Base-by-base conservation (phyloP, 2,329 filamentous ascomycete genomes). In the Phaeosphaeria sp. region DNA sequence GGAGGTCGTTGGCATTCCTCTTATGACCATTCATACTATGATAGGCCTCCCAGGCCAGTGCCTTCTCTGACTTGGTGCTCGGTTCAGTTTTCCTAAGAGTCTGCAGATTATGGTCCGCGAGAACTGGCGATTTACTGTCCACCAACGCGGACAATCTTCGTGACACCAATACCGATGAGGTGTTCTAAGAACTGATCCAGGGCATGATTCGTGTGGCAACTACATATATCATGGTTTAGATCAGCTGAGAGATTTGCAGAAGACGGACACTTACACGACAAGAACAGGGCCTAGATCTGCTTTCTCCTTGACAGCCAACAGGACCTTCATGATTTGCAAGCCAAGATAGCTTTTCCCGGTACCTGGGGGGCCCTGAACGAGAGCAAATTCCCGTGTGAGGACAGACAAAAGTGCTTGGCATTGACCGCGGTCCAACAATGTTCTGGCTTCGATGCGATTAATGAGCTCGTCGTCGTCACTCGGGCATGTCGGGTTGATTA, bases 351-450 rank as follows among this genome's bases (percentile, higher is more conserved):
- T 84, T 68, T 91, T 91, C 0, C 89, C 89, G 0, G 89, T 91
- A 0, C 89, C 89, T 0, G 89, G 89, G 0, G 89, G 89, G 0
- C 89, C 89, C 75, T 91, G 88, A 11, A 90, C 88, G 4, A 90
- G 77, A 1, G 86, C 83, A 9, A 90, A 72, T 33, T 81, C 80
- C 1, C 81, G 79, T 0, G 77, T 80, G 0, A 91, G 72, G 2
- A 85, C 81, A 18, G 81, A 75, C 0, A 88, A 61, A 0, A 90
- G 71, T 1, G 87, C 85, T 3, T 63, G 56, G 4, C 82, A 81
- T 64, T 83, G 81, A 1, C 74, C 77, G 10, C 65, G 55, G 60
- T 90, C 88, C 0, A 91, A 80, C 2, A 54, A 55, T 0, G 67
- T 69, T 7, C 48, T 49, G 1, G 17, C 15, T 6, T 62, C 60